Evolutionary conservation across 306 rosid species (phyloP), one percentile per base, ranked within the genome.

Genomic region (Malus fusca): DNA sequence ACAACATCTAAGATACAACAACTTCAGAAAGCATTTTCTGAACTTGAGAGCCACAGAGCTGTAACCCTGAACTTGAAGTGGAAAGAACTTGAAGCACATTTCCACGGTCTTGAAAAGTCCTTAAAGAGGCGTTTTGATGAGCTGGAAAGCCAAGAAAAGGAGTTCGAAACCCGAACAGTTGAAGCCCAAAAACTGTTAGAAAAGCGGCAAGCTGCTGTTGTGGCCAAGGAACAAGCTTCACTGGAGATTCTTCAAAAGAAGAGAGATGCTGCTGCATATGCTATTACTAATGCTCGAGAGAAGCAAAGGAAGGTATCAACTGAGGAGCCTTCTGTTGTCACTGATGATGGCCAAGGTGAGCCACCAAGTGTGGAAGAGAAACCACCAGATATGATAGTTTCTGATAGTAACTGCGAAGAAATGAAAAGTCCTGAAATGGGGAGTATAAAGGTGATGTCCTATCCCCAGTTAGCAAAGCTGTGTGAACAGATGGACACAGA

Each of bases 11-110:
- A 92, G 91, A 92, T 96, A 79, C 96, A 87, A 73, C 99, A 96
- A 85, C 97, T 96, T 75, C 99, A 96, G 81, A 90, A 86, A 85
- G 99, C 99, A 48, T 96, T 96, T 86, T 97, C 99, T 82, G 99
- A 96, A 82, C 99, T 96, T 78, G 98, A 96, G 87, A 91, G 97
- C 75, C 92, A 92, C 86, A 84, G 96, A 75, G 93, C 98, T 9
- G 84, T 92, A 62, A 87, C 98, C 70, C 92, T 92, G 61, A 96
- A 96, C 83, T 1, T 96, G 86, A 96, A 92, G 84, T 96, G 99
- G 99, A 96, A 90, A 82, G 98, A 96, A 84, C 89, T 96, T 40
- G 99, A 96, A 86, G 99, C 88, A 64, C 99, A 92, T 79, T 90
- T 96, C 25, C 97, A 90, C 52, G 99, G 99, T 77, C 96, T 96